Percentiles rank a stretch among this genome's conserved stretches.
These are phyloP conservation scores for Nitzschia sp. DNA, from an alignment of 108 stramenopile genomes.

Conservation along the genomic window DNA sequence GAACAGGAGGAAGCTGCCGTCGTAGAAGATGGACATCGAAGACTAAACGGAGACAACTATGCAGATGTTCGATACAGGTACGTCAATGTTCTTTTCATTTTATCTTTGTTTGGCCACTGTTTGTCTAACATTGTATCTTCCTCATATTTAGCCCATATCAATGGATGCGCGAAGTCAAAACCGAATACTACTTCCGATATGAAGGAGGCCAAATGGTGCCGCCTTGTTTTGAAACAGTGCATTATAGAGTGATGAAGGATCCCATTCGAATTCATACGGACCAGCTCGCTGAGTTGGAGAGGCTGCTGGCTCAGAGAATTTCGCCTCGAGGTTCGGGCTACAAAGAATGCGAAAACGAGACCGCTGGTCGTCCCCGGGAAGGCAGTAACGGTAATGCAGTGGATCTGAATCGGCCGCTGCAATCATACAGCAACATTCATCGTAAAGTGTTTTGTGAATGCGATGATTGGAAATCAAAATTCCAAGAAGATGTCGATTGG, in stretches of 20 bases:
- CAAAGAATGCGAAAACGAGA: constrained; percentile 34
- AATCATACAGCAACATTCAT: constrained; percentile 34
- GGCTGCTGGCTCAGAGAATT: constrained; percentile 42
- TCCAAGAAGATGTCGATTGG: constrained; percentile 41
- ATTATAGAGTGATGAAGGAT: constrained; percentile 62
- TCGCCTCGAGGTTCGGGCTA: constrained; percentile 21
- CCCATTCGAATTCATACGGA: constrained; percentile 42
- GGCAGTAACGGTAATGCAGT: constrained; percentile 34
- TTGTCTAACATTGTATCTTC: no score
- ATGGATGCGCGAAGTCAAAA: constrained; percentile 50
- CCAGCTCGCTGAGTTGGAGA: constrained; percentile 45
- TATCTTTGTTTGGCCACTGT: no score
- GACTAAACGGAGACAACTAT: constrained; percentile 6
- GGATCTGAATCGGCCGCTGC: constrained; percentile 45
- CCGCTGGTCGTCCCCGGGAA: constrained; percentile 35
- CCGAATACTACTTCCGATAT: constrained; percentile 60
- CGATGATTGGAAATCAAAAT: constrained; percentile 53
- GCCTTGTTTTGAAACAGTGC: constrained; percentile 47
- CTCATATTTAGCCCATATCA: constrained; percentile 50
- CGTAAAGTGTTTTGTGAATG: constrained; percentile 65
- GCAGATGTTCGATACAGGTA: neutral
- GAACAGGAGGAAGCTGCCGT: neutral
- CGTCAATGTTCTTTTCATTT: no score
- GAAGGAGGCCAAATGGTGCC: constrained; percentile 47
- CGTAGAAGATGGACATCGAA: neutral